phyloP scores from a whole-genome alignment of 371 early-diverging fungal genomes.

The Rhizomucor pusillus region DNA sequence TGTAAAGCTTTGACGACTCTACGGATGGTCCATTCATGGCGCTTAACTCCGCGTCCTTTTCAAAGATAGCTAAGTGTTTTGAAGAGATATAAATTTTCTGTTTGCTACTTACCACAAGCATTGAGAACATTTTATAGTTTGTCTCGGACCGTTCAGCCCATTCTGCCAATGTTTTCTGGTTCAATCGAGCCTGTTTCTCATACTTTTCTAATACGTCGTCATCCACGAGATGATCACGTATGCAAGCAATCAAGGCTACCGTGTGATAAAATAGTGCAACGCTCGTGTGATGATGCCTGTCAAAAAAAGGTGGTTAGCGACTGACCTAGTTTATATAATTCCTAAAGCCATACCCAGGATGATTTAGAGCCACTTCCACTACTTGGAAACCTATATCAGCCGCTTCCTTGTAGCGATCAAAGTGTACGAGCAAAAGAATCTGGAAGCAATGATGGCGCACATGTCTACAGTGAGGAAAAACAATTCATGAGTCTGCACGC shows the following conservation, averaged over 20 bases:
- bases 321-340: too few species aligned
- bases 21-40: constrained; percentile 16
- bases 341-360: constrained; percentile 21
- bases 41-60: constrained; percentile 32
- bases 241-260: constrained; percentile 29
- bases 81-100: neutral
- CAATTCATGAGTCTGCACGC: constrained; percentile 37
- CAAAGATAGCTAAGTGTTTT: neutral
- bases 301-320: too few species aligned
- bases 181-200: constrained; percentile 13
- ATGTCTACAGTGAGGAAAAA: constrained; percentile 9
- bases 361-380: constrained; percentile 23
- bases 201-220: constrained; percentile 20
- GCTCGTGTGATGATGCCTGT: constrained; percentile 31
- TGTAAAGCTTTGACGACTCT: constrained; percentile 15
- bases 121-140: constrained; percentile 38
- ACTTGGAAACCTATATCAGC: constrained; percentile 35
- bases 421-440: constrained; percentile 42
- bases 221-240: constrained; percentile 24
- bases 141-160: constrained; percentile 31
- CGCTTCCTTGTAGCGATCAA: constrained; percentile 35
- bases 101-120: constrained; percentile 28
- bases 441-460: constrained; percentile 36
- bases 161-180: constrained; percentile 19
- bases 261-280: constrained; percentile 43